phyloP scores from a whole-genome alignment of 2,329 filamentous ascomycete species.

The Aschersonia sp. region DNA sequence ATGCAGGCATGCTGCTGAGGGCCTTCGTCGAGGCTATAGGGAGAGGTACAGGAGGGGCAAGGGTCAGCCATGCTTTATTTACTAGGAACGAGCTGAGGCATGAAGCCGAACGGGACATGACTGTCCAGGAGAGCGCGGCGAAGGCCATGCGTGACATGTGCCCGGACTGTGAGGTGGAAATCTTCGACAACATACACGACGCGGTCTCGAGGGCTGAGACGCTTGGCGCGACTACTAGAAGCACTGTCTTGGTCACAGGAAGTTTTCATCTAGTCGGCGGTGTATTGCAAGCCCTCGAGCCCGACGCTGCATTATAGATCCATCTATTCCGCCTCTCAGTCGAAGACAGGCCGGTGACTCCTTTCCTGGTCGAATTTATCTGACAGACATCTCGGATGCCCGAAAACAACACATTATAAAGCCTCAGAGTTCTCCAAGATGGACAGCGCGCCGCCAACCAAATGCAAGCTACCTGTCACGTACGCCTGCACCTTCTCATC shows the following conservation, averaged over 20 bases:
- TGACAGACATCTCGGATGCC: neutral
- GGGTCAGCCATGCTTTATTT: constrained; percentile 60
- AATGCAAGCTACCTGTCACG: constrained; percentile 48
- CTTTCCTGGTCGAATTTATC: too few relatives aligned
- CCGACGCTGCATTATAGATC: constrained; percentile 19
- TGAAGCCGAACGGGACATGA: constrained; percentile 19
- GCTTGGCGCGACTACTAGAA: constrained; percentile 18
- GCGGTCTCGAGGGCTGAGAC: constrained; percentile 44
- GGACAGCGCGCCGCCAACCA: constrained; percentile 40
- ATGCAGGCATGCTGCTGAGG: constrained; percentile 51
- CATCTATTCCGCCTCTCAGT: too few relatives aligned
- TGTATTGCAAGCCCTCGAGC: constrained; percentile 56
- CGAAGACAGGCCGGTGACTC: neutral
- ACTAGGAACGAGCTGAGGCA: constrained; percentile 50
- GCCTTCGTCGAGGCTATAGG: constrained; percentile 44
- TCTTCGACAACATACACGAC: constrained; percentile 57
- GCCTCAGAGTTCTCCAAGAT: constrained; percentile 32
- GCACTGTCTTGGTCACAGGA: constrained; percentile 58
- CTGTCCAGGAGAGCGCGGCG: constrained; percentile 55
- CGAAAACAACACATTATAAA: constrained; percentile 12
- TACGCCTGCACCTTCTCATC: constrained; percentile 29
- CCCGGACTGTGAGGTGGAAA: constrained; percentile 26
- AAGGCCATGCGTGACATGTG: constrained; percentile 43
- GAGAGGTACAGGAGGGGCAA: constrained; percentile 18
- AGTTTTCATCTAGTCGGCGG: constrained; percentile 77